Percentiles rank a stretch among this genome's conserved stretches.
Conservation (phyloP, 148 eudicot genomes). For the Silene uniflora region DNA sequence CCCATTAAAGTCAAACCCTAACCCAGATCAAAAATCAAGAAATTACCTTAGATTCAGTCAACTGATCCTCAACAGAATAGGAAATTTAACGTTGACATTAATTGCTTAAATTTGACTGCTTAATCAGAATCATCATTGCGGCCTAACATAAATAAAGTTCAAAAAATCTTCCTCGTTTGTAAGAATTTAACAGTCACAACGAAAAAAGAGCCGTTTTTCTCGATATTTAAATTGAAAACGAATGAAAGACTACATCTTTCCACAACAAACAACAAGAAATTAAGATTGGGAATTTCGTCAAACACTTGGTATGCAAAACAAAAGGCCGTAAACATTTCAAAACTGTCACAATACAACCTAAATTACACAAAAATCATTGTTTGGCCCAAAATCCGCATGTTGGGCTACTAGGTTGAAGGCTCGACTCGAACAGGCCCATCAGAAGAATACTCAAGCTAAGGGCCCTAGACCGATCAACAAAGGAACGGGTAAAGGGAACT, state of each 20-base stretch:
- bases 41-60: conserved; percentile 53
- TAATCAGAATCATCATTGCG: too few species aligned
- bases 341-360: background rate
- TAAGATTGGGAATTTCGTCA: conserved; percentile 18
- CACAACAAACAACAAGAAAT: background rate
- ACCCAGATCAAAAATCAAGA: background rate
- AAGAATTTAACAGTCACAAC: background rate
- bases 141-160: too few species aligned
- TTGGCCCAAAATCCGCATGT: too few species aligned
- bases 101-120: too few species aligned
- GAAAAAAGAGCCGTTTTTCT: too few species aligned
- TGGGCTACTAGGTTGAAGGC: too few species aligned
- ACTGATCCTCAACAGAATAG: conserved; percentile 48
- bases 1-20: background rate
- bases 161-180: background rate
- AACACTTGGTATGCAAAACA: conserved; percentile 30
- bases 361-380: background rate
- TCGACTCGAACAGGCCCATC: too few species aligned
- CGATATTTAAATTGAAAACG: too few species aligned
- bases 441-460: too few species aligned
- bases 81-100: too few species aligned
- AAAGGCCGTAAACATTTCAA: background rate
- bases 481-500: too few species aligned
- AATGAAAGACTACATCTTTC: background rate
- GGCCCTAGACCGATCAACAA: too few species aligned